Evolutionary conservation across 139 green algal species (phyloP), one percentile per base, ranked within the genome.

Genomic region (Micractinium conductrix): DNA sequence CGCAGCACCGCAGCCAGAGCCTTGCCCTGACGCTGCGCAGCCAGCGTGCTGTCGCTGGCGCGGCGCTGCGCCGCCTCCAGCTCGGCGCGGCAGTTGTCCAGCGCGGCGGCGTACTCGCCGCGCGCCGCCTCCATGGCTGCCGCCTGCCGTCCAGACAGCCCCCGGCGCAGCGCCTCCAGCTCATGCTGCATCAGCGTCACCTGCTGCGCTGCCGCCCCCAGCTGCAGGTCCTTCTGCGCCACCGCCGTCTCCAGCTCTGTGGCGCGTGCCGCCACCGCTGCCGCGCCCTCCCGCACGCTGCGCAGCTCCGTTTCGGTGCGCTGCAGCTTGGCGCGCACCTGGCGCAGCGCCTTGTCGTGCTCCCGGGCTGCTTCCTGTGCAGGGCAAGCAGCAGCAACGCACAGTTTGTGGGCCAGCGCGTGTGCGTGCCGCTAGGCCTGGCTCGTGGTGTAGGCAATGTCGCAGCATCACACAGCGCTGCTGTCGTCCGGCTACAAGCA

Each of bases 171-270:
- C 9, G 80, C 80, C 53, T 85, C 67, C 38, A 85, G 53, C 53
- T 85, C 80, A 38, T 85, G 80, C 80, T 85, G 69, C 80, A 85
- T 85, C 14, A 73, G 21, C 10, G 69, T 53, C 28, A 85, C 79
- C 79, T 78, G 65, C 79, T 78, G 78, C n/a, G 48, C 78, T 30
- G 70, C 70, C 1, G 70, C 8, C 38, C 80, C 80, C 50, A 85
- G 70, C 80, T 85, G 80, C 69, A 85, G n/a, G 42, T 79, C 70
- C 28, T 85, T 85, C 70, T 85, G 37, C 1, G 80, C 38, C 0
- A 26, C 48, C 19, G n/a, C 4, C 5, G 10, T 50, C 40, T 85
- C 80, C 69, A 85, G 69, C 80, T 85, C 69, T 28, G 53, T 22
- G 16, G 70, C 38, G 9, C 53, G 80, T 2, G n/a, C 53, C 2